Percentiles rank a stretch among this genome's conserved stretches.
phyloP scores from a whole-genome alignment of 805 yeast species.

The Lipomyces lipofer region DNA sequence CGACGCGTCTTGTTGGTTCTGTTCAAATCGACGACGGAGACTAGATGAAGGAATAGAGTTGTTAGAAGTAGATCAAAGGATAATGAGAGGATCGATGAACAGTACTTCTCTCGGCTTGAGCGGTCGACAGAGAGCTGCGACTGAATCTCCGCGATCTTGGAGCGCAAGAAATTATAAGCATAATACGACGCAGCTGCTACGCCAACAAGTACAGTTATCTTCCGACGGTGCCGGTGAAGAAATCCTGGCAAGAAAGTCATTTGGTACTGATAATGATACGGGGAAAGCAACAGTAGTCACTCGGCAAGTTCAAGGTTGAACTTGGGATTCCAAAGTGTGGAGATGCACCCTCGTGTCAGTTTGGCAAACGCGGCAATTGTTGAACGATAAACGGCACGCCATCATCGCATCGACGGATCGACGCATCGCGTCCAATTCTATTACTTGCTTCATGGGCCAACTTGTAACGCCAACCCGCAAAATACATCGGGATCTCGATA shows the following conservation, averaged over 20 bases:
- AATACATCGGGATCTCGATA: no score
- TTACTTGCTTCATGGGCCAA: no score
- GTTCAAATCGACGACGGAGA: conserved; percentile 79
- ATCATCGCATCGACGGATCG: no score
- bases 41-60: conserved; percentile 12
- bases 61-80: not conserved
- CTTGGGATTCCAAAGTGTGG: no score
- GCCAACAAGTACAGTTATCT: conserved; percentile 18
- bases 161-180: conserved; percentile 5
- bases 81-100: not conserved
- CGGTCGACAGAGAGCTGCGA: conserved; percentile 13
- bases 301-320: no score
- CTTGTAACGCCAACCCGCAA: no score
- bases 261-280: no score
- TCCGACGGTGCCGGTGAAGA: conserved; percentile 26
- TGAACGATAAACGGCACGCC: no score
- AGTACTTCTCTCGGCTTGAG: conserved; percentile 22
- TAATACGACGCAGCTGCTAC: conserved; percentile 21
- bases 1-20: conserved; percentile 87
- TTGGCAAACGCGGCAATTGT: no score
- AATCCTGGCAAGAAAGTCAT: conserved; percentile 12
- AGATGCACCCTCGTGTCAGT: no score
- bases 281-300: no score
- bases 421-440: no score
- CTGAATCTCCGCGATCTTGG: conserved; percentile 22